Evolutionary conservation across 1,284 basidiomycete genomes (phyloP).

Genomic region (Malassezia vespertilionis): DNA sequence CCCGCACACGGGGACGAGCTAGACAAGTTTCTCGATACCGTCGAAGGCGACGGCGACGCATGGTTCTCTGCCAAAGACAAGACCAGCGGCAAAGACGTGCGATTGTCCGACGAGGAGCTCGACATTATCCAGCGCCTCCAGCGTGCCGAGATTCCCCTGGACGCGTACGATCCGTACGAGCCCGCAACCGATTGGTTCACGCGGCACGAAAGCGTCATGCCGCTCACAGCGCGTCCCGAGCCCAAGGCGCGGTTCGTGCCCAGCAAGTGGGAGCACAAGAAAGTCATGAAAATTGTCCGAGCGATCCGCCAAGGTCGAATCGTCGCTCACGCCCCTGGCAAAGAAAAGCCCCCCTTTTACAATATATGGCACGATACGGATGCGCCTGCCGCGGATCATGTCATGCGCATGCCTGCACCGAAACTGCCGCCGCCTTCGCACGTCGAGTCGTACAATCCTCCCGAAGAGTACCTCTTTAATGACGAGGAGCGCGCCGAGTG

Average conservation of each 20-base stretch:
- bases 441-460: conserved; percentile 94
- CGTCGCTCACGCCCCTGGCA: conserved; percentile 67
- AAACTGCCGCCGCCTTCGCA: conserved; percentile 80
- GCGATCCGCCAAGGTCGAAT: conserved; percentile 94
- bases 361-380: conserved; percentile 69
- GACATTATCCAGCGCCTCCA: conserved; percentile 88
- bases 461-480: conserved; percentile 90
- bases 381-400: conserved; percentile 50
- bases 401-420: conserved; percentile 73
- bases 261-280: conserved; percentile 99
- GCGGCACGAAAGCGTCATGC: conserved; percentile 85
- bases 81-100: conserved; percentile 71
- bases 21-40: conserved; percentile 88
- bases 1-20: conserved; percentile 92
- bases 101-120: conserved; percentile 78
- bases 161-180: conserved; percentile 68
- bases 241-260: conserved; percentile 94
- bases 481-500: conserved; percentile 72
- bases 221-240: conserved; percentile 77
- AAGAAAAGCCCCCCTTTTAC: conserved; percentile 68
- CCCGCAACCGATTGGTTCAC: conserved; percentile 94
- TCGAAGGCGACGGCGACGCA: conserved; percentile 70
- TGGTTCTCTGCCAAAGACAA: conserved; percentile 95
- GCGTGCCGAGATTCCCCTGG: conserved; percentile 81
- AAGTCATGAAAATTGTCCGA: conserved; percentile 99